Base-by-base conservation (phyloP, 2,329 filamentous ascomycete genomes). In the Sporothrix brasiliensis region DNA sequence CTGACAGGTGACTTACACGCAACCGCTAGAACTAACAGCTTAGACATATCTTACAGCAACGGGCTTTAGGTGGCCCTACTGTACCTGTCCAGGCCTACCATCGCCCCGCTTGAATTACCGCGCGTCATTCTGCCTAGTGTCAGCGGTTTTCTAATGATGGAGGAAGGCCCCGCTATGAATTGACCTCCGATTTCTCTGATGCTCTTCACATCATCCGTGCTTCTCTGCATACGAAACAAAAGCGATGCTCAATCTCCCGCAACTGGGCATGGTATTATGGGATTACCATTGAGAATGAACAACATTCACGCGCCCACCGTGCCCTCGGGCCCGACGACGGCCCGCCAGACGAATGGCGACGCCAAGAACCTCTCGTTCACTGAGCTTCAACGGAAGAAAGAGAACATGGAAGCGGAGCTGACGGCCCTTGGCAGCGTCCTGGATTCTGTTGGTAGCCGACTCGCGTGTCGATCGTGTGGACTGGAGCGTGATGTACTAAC, bases 351-450 rank as follows among this genome's bases (percentile, higher is more conserved):
- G 69, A 91, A 91, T 79, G 90, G 91, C 74, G 81, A 86, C 74
- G 82, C 87, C 68, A 82, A 83, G 74, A 85, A 90, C 73, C 81
- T 93, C 75, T 90, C 92, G 66, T 88, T 97, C 77, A 82, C 86
- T 56, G 91, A 97, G 81, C 87, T 98, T 67, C 92, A 95, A 77
- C 86, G 86, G 47, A 91, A 93, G 81, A 98, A 97, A 80, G 90
- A 94, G 75, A 86, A 88, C 70, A 82, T 97, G 58, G 95, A 99
- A 81, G 89, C 88, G 63, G 94, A 99, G 81, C 86, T 99, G 72
- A 92, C 90, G 75, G 92, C 93, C 16, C 84, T 98, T 10, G 89
- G 94, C 72, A 86, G 89, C 68, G 92, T 98, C 16, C 86, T 99
- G n/a, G 92, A 93, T 74, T 95, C 93, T 74, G 94, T 97, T 27